Percentiles rank a stretch among this genome's conserved stretches.
phyloP scores from a whole-genome alignment of 176 grass and related monocot genomes.

The barley (Hordeum vulgare) region DNA sequence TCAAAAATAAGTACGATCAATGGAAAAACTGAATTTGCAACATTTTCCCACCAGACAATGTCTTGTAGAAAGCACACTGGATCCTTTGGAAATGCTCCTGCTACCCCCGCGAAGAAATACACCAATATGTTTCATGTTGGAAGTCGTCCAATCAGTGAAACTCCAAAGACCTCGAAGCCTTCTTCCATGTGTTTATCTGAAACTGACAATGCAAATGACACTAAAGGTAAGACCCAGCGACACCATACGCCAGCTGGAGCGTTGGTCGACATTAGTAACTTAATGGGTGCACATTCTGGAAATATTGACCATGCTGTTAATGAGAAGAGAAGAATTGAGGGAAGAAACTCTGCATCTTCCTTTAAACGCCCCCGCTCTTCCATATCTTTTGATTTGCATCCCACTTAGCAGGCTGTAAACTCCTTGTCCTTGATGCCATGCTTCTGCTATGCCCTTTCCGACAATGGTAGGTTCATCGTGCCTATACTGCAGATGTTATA shows the following conservation, averaged over 20 bases:
- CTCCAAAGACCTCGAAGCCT: constrained; percentile 24
- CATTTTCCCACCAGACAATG: background rate
- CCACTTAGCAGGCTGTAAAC: constrained; percentile 35
- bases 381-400: constrained; percentile 47
- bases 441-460: constrained; percentile 38
- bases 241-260: constrained; percentile 25
- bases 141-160: constrained; percentile 13
- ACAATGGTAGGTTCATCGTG: constrained; percentile 56
- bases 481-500: constrained; percentile 22
- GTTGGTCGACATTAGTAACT: constrained; percentile 54
- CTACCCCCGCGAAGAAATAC: background rate
- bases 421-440: constrained; percentile 32
- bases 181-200: constrained; percentile 31
- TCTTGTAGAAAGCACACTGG: background rate
- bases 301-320: constrained; percentile 25
- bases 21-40: background rate
- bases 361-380: constrained; percentile 87
- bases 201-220: background rate
- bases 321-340: constrained; percentile 49
- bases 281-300: constrained; percentile 25
- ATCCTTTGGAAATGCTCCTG: constrained; percentile 20
- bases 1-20: background rate
- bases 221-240: constrained; percentile 23
- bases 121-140: constrained; percentile 1
- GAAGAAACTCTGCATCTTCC: constrained; percentile 54